A percentile compares a stretch with the other conserved stretches of the same genome.
phyloP scores from a whole-genome alignment of 768 basidiomycete genomes.

The Hypsizygus marmoreus region DNA sequence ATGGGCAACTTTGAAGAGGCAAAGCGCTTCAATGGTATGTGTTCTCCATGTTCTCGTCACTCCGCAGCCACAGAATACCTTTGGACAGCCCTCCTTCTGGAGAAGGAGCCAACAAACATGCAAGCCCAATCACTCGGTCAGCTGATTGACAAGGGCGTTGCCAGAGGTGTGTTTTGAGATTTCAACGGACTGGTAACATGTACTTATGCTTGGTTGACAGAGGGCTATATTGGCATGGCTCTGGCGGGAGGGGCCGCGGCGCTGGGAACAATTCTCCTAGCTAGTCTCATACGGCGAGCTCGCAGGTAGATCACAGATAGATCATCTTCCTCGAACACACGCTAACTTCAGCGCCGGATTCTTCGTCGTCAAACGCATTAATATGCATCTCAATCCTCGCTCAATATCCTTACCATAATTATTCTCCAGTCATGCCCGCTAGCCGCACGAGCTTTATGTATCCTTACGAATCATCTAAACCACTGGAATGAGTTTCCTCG shows the following conservation, averaged over 20 bases:
- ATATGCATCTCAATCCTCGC: too few species aligned
- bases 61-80: neutral
- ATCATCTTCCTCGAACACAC: constrained; percentile 1
- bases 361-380: too few species aligned
- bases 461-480: constrained; percentile 5
- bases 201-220: constrained; percentile 39
- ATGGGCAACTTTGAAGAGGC: constrained; percentile 94
- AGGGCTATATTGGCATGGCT: constrained; percentile 99
- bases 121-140: constrained; percentile 85
- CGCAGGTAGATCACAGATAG: too few species aligned
- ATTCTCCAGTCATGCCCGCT: constrained; percentile 1
- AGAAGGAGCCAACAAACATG: constrained; percentile 91
- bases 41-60: neutral
- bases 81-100: constrained; percentile 81
- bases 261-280: constrained; percentile 71
- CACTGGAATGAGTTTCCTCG: neutral
- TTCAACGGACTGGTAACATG: neutral
- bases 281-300: constrained; percentile 85
- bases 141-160: constrained; percentile 86
- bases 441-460: constrained; percentile 5
- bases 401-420: constrained; percentile 15
- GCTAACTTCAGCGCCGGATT: too few species aligned
- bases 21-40: constrained; percentile 87
- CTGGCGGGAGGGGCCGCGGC: constrained; percentile 90
- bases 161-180: constrained; percentile 58